A percentile compares a stretch with the other conserved stretches of the same genome.
These are phyloP conservation scores for Polytrichum commune DNA, from an alignment of 225 moss, liverwort and hornwort genomes.

Conservation along the genomic window DNA sequence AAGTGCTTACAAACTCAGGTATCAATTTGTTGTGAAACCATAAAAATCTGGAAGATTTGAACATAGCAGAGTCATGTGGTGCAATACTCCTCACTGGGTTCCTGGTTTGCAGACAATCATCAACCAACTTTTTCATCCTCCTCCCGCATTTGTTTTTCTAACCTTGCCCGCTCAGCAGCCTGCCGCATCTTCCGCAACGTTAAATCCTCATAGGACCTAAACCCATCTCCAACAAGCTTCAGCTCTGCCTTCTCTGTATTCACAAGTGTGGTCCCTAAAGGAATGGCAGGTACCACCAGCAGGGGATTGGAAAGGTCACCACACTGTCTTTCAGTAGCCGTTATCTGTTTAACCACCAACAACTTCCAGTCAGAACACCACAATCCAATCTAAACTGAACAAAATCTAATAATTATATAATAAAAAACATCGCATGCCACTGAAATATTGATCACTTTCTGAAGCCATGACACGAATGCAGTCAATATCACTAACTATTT, in stretches of 20 bases:
- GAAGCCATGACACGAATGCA: neutral
- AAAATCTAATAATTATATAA: no score
- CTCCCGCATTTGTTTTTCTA: conserved; percentile 46
- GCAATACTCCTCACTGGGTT: neutral
- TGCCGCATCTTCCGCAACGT: conserved; percentile 50
- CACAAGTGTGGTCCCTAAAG: neutral
- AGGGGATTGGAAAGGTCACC: conserved; percentile 79
- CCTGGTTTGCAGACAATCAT: neutral
- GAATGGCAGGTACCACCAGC: conserved; percentile 52
- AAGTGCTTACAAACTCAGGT: neutral
- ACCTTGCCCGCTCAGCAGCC: conserved; percentile 49
- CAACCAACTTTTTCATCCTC: conserved; percentile 24
- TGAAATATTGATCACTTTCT: no score
- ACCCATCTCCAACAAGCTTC: conserved; percentile 34
- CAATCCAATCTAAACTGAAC: no score
- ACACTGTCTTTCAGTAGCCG: conserved; percentile 56
- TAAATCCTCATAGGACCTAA: conserved; percentile 35
- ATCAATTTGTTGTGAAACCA: neutral
- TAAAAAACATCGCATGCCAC: no score
- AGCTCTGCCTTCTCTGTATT: conserved; percentile 9
- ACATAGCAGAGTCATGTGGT: neutral
- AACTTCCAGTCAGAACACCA: no score
- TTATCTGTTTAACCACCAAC: conserved; percentile 8
- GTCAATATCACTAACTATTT: neutral
- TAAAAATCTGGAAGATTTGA: neutral